Base-by-base conservation (phyloP, 805 yeast genomes). In the Metschnikowia matae region DNA sequence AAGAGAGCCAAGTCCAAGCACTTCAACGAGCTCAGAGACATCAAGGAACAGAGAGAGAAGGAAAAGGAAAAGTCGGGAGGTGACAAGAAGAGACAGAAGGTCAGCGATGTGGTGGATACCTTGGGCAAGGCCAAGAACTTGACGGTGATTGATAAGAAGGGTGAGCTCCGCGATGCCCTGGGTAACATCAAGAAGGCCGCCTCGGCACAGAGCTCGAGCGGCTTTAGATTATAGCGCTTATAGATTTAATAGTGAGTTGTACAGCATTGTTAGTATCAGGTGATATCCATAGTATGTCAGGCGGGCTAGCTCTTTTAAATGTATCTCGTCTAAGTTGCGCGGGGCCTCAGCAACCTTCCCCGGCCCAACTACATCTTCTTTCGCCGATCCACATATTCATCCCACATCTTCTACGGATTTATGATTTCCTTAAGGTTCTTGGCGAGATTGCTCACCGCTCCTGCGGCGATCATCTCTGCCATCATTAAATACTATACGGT, bases 1-100 rank as follows among this genome's bases (percentile, higher is more conserved):
- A 91, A 92, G 80, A 81, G 95, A 67, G 85, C 83, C 77, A 83
- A 81, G 68, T 74, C 88, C 18, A 83, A 82, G 65, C 76, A 73
- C 44, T 73, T 69, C 58, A 68, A 73, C 52, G 69, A 70, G 44
- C 56, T 67, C 50, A 61, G 63, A 48, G 71, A 68, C 44, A 17
- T 51, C 6, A 60, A 59, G 42, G 68, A 66, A 44, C 65, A 61
- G 43, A 56, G 54, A 41, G 62, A 63, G 32, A 54, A 71, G 61
- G 59, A 64, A 65, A 35, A 35, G 8, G 42, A 49, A 10, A 42
- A 37, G 21, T 13, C 15, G 10, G 53, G 49, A n/a, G 59, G 61
- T 13, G 59, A 57, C 29, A 75, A 71, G 56, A 75, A 75, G 63
- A 79, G 79, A 59, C 80, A 77, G 50, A 81, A 80, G 69, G 80